phyloP scores from a whole-genome alignment of 2,329 filamentous ascomycete species.

The Aspergillus ochraceus region DNA sequence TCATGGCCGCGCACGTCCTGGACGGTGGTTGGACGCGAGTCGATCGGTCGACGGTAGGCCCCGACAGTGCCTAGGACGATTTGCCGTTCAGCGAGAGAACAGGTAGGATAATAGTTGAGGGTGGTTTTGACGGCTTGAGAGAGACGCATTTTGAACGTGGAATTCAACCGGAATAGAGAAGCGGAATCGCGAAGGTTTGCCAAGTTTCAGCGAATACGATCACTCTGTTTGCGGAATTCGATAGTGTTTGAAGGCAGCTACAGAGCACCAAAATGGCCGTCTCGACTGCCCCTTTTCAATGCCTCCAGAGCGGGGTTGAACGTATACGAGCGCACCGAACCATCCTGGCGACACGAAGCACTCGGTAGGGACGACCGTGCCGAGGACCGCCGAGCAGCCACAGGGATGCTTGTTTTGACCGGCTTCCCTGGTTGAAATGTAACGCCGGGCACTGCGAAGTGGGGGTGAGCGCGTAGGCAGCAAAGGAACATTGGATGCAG shows the following conservation, averaged over 20 bases:
- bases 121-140: not conserved
- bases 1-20: conserved; percentile 5
- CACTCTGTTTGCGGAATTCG: not conserved
- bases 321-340: not conserved
- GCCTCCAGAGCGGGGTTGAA: not conserved
- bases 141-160: not conserved
- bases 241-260: not conserved
- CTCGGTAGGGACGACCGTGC: not conserved
- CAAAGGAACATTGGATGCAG: too few species aligned
- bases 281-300: not conserved
- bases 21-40: not conserved
- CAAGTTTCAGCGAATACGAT: not conserved
- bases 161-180: not conserved
- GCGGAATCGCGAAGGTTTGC: not conserved
- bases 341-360: not conserved
- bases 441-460: not conserved
- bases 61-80: conserved; percentile 1
- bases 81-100: not conserved
- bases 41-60: not conserved
- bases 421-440: not conserved
- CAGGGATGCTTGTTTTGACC: not conserved
- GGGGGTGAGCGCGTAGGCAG: too few species aligned
- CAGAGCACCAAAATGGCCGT: not conserved
- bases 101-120: conserved; percentile 1
- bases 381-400: not conserved